Conservation (phyloP, 495 filamentous ascomycete genomes). For the Gamarada debralockiae region DNA sequence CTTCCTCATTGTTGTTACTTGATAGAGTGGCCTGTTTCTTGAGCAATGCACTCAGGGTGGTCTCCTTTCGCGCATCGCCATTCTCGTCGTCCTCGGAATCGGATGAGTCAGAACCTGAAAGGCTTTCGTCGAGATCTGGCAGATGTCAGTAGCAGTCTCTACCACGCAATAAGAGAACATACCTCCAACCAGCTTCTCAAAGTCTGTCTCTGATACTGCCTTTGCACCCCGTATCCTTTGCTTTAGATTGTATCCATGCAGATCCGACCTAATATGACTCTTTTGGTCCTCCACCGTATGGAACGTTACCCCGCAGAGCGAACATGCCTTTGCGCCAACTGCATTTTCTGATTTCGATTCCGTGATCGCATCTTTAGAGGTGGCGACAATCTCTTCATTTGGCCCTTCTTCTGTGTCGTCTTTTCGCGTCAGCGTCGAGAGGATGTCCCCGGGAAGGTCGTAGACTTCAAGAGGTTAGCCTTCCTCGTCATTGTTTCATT, state of each 20-base stretch:
- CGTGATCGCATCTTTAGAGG: constrained; percentile 25
- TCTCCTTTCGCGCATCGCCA: constrained; percentile 42
- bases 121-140: constrained; percentile 77
- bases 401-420: constrained; percentile 27
- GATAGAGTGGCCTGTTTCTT: constrained; percentile 78
- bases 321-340: constrained; percentile 70
- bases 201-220: constrained; percentile 71
- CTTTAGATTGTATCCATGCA: constrained; percentile 92
- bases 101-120: constrained; percentile 71
- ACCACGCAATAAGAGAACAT: not conserved
- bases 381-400: not conserved
- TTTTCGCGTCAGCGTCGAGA: constrained; percentile 64
- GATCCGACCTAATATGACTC: constrained; percentile 82
- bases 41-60: constrained; percentile 65
- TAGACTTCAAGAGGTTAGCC: constrained; percentile 56
- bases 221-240: constrained; percentile 70
- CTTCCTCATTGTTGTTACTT: constrained; percentile 45
- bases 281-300: constrained; percentile 74
- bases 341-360: constrained; percentile 29
- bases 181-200: constrained; percentile 72
- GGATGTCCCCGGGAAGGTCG: constrained; percentile 75
- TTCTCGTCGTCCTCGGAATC: constrained; percentile 50
- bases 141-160: not conserved
- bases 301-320: constrained; percentile 72
- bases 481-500: not conserved